Evolutionary conservation across 176 grass and related monocot species (phyloP), one percentile per base, ranked within the genome.

Genomic region (Aegilops sharonensis): DNA sequence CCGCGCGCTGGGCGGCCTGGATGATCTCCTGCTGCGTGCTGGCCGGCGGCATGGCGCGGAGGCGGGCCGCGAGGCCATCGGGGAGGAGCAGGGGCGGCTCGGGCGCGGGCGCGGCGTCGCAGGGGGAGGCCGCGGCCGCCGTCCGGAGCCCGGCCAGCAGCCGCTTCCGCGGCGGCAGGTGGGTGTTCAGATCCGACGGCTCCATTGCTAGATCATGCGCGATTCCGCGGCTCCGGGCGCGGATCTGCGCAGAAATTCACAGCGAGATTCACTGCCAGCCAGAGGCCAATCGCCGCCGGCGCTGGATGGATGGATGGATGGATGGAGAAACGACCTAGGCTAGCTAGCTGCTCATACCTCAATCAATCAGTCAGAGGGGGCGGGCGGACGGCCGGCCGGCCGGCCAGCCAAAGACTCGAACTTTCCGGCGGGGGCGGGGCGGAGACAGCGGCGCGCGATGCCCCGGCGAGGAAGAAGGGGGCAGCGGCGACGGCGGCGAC

Each of bases 141-240:
- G 86, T 93, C 88, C 89, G 91, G 80, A 99, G 83, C 62, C 94
- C 93, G 25, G 97, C 94, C 21, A 99, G 97, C 84, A 99, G 90
- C 52, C 97, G 91, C 90, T 99, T 99, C 64, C 97, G 97, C 62
- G 97, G 97, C 63, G 97, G 97, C 89, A 99, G 86, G 84, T 91
- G 88, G 56, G 83, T 99, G 79, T 94, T 86, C 68, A 93, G 87
- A 93, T 93, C 87, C 78, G 85, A 89, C 56, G 91, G 87, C 75
- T 96, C 94, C 97, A 99, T 99, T 81, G 21, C 52, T 72, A 80
- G 89, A 91, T 92, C 90, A 68, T 59, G 54, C 17, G 18, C 29
- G 76, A 83, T n/a, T 76, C 61, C 63, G 56, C 30, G 18, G 18
- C 54, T 59, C 54, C 18, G 18, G 18, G 54, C 0, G 54, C 54